Percentiles rank a stretch among this genome's conserved stretches.
Evolutionary conservation across 176 grass and related monocot species (phyloP).

Genomic region (Pontederia paniculata): DNA sequence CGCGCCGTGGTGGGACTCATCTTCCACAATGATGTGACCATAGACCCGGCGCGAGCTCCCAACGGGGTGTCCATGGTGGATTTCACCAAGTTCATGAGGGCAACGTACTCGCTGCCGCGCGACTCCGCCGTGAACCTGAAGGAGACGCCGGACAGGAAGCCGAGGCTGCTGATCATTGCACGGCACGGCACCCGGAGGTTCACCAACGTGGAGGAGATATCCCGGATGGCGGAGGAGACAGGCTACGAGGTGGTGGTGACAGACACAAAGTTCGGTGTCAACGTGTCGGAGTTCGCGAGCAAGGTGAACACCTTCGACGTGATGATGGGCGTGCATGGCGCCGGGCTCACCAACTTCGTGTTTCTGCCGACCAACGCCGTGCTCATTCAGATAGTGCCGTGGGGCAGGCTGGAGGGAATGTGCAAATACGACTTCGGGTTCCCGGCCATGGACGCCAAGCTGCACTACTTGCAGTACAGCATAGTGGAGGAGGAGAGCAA

Average conservation of each 20-base stretch:
- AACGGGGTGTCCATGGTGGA: not conserved
- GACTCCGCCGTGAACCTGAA: not conserved
- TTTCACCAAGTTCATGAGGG: not conserved
- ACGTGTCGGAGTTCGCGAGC: not conserved
- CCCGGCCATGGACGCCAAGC: not conserved
- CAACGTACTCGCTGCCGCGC: not conserved
- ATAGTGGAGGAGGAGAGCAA: not conserved
- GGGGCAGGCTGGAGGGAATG: not conserved
- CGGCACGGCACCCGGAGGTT: not conserved
- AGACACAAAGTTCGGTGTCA: not conserved
- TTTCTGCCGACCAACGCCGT: constrained; percentile 43
- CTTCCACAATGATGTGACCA: not conserved
- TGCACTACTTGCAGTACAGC: not conserved
- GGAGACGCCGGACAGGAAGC: not conserved
- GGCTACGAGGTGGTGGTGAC: not conserved
- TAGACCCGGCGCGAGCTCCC: not conserved
- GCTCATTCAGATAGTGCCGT: not conserved
- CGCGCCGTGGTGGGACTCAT: constrained; percentile 44
- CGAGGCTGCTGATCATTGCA: not conserved
- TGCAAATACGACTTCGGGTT: not conserved
- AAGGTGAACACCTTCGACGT: constrained; percentile 53
- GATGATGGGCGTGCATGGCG: constrained; percentile 63
- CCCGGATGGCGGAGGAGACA: not conserved
- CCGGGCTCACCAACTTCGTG: constrained; percentile 51
- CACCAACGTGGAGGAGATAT: not conserved